Evolutionary conservation across 1,139 yeast genomes (phyloP), one percentile per base, ranked within the genome.

Genomic region (Magnusiomyces suaveolens): DNA sequence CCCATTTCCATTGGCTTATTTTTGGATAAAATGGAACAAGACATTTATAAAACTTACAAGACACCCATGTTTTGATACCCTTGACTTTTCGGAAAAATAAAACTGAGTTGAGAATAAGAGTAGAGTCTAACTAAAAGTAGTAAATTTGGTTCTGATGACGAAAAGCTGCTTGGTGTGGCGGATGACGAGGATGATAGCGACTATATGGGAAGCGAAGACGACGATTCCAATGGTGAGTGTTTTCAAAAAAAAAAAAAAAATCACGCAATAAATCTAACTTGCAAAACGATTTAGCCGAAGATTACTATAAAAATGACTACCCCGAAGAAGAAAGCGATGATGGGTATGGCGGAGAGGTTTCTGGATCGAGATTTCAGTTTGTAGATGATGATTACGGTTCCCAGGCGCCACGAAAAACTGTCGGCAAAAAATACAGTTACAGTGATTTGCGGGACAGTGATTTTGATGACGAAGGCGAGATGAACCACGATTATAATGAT

Each of bases 281-380:
- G 36, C 12, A 12, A 29, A 6, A 29, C 6, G 6, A 43, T 46
- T 12, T 47, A 63, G 68, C 96, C 16, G 97, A 92, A 69, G 89
- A 87, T 58, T 90, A 83, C 64, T 92, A 92, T 67, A 82, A 83
- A 63, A 92, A 92, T 69, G 97, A 92, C 65, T 92, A 92, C 64
- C 98, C 98, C 0, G 95, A 88, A 54, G 96, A 88, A 64, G 96
- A 73, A 26, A 71, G 64, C 8, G 74, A 69, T 46, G 69, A 65
- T 2, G 58, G 58, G 24, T 64, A 56, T 6, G 61, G 62, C 2
- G 52, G 58, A 4, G 63, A 62, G 44, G 62, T 61, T 44, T 54
- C 59, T 2, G 16, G 20, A n/a, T 38, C 41, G 20, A 56, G 60
- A 2, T 51, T 59, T 24, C 46, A 56, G 46, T 54, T 53, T 18